phyloP scores from a whole-genome alignment of 352 stramenopile species.

The Phytopythium litorale region DNA sequence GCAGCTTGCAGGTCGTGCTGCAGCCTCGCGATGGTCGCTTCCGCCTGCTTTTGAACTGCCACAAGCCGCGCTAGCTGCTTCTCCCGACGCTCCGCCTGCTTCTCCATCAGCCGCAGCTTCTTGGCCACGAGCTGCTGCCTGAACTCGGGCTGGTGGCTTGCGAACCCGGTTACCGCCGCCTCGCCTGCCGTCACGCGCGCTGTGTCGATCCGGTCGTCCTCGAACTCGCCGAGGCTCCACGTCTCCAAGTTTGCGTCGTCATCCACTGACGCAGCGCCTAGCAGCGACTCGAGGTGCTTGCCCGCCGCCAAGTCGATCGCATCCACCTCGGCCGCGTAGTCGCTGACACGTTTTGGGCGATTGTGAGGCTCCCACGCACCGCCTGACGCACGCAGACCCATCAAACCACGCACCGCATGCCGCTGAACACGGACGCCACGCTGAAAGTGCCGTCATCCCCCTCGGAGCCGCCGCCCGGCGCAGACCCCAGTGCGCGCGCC shows the following conservation, averaged over 20 bases:
- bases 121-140: slow-evolving; percentile 42
- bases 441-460: not conserved
- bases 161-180: slow-evolving; percentile 19
- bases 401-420: not conserved
- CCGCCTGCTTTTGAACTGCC: slow-evolving; percentile 15
- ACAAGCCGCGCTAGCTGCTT: slow-evolving; percentile 34
- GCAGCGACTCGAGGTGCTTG: slow-evolving; percentile 12
- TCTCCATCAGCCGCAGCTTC: slow-evolving; percentile 49
- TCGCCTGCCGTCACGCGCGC: not conserved
- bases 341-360: not conserved
- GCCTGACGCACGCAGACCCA: not conserved
- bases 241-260: not conserved
- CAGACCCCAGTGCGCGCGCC: not conserved
- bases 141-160: slow-evolving; percentile 41
- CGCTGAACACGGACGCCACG: not conserved
- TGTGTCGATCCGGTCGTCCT: slow-evolving; percentile 4
- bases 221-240: slow-evolving; percentile 3
- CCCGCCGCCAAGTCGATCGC: slow-evolving; percentile 4
- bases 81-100: slow-evolving; percentile 37
- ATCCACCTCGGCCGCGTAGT: slow-evolving; percentile 12
- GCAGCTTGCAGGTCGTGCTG: slow-evolving; percentile 27
- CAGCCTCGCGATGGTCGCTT: slow-evolving; percentile 26
- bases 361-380: not conserved
- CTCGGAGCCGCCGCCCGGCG: not conserved
- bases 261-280: not conserved